A percentile compares a stretch with the other conserved stretches of the same genome.
Evolutionary conservation across 2,329 filamentous ascomycete species (phyloP).

Genomic region (Aureobasidium pullulans): DNA sequence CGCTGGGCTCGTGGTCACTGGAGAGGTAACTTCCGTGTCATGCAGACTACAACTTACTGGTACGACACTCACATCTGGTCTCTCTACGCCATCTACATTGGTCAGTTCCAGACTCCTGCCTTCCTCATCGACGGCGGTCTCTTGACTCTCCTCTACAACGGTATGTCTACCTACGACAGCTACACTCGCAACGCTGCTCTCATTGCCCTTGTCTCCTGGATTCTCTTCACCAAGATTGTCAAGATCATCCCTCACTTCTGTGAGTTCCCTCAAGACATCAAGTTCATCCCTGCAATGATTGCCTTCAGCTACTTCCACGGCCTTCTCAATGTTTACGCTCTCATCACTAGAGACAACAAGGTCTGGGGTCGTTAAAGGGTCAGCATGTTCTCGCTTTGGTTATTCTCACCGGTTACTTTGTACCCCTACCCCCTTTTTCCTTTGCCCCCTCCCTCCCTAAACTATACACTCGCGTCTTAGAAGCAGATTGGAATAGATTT

Average conservation of each 20-base stretch:
- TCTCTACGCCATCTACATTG: slow-evolving; percentile 50
- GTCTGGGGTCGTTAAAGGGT: slow-evolving; percentile 19
- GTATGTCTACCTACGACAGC: slow-evolving; percentile 14
- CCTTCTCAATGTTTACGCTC: slow-evolving; percentile 50
- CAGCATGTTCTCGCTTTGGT: background rate
- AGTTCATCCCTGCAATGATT: slow-evolving; percentile 44
- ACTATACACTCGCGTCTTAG: background rate
- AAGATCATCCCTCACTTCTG: slow-evolving; percentile 50
- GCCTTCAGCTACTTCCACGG: slow-evolving; percentile 53
- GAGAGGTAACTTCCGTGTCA: slow-evolving; percentile 46
- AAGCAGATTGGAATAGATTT: background rate
- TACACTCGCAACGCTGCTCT: slow-evolving; percentile 7
- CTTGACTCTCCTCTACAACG: slow-evolving; percentile 27
- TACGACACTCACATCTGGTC: slow-evolving; percentile 41
- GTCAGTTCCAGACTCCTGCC: slow-evolving; percentile 50
- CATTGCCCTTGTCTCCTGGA: slow-evolving; percentile 33
- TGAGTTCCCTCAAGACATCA: slow-evolving; percentile 45
- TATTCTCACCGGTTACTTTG: background rate
- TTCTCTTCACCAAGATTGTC: slow-evolving; percentile 49
- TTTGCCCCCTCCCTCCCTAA: background rate
- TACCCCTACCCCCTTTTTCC: background rate
- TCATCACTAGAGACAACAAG: slow-evolving; percentile 38
- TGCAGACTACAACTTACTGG: slow-evolving; percentile 33
- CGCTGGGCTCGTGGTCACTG: slow-evolving; percentile 55
- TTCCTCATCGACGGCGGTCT: slow-evolving; percentile 45